Percentiles rank a stretch among this genome's conserved stretches.
Conservation (phyloP, 1,284 basidiomycete species). For the Mycena citricolor region DNA sequence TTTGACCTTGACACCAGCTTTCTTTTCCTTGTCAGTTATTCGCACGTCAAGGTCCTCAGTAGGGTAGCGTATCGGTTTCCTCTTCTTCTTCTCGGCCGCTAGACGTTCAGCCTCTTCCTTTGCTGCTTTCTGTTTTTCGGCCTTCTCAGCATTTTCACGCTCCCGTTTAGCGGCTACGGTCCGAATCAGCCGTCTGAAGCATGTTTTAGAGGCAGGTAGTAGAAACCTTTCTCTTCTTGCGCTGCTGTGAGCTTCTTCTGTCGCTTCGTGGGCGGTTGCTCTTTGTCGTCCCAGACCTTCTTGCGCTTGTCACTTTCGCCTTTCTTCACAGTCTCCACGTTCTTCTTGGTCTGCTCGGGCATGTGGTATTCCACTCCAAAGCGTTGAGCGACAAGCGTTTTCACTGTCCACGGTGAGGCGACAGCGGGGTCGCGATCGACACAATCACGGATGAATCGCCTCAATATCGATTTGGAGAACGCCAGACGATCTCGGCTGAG, state of each 20-base stretch:
- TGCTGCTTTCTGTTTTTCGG: constrained; percentile 61
- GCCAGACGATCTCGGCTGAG: constrained; percentile 87
- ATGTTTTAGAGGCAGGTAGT: constrained; percentile 7
- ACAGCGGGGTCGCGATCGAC: constrained; percentile 88
- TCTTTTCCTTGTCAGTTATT: constrained; percentile 75
- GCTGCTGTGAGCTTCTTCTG: constrained; percentile 72
- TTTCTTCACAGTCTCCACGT: constrained; percentile 79
- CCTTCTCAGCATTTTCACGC: constrained; percentile 65
- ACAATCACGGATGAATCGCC: constrained; percentile 93
- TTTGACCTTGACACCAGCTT: constrained; percentile 65
- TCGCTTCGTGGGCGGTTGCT: constrained; percentile 75
- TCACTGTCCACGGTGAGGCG: constrained; percentile 94
- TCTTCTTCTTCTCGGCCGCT: constrained; percentile 80
- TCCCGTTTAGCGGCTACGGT: constrained; percentile 57
- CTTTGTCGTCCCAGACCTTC: constrained; percentile 85
- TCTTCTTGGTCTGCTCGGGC: constrained; percentile 79
- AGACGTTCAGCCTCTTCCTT: constrained; percentile 72
- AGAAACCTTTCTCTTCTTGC: constrained; percentile 69
- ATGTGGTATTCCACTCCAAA: constrained; percentile 85
- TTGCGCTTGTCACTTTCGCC: constrained; percentile 88
- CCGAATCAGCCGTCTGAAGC: constrained; percentile 19
- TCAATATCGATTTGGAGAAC: constrained; percentile 95
- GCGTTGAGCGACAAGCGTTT: constrained; percentile 76
- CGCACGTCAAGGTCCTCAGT: constrained; percentile 83
- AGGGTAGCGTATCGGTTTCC: constrained; percentile 85